Evolutionary conservation across 352 stramenopile genomes (phyloP), one percentile per base, ranked within the genome.

Genomic region (Globisporangium yorkense): DNA sequence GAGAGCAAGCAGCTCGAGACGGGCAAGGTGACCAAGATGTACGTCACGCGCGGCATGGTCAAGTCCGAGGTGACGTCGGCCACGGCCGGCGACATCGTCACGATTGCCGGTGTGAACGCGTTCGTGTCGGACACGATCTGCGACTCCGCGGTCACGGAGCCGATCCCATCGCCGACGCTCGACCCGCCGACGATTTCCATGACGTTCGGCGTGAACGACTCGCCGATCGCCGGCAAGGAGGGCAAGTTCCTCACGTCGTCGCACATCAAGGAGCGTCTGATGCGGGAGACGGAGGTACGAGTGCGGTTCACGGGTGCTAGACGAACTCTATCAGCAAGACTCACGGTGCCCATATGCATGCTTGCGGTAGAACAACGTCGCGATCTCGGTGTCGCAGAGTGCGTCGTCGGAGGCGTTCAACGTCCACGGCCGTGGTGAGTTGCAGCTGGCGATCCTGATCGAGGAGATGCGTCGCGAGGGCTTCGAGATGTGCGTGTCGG

Each of bases 391-490:
- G 40, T 90, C 82, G 15, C 59, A 73, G 16, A 96, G 89, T 56
- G 76, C 86, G 45, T 96, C 86, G 18, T 88, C 81, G 27, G 92
- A 98, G 62, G 88, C 83, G 6, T 98, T 98, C 39, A 96, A 98
- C 54, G 96, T 99, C 1, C 92, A 98, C 68, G 97, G 93, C 13
- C 81, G 96, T 67, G 97, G 96, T 55, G 97, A 99, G 62, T 77
- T 99, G 54, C 97, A 99, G 75, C 84, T 99, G 16, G 96, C 96
- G 54, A 99, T 99, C 67, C 74, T 99, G 47, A 98, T 99, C 41
- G 97, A 99, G 69, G 96, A 98, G 70, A 99, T 99, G 96, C 80
- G 97, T 57, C 87, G 97, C 45, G 97, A 99, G 72, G 97, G 97
- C 10, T 99, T 97, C 56, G 97, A 99, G 78, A 95, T 99, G 72